phyloP scores from a whole-genome alignment of 2,329 filamentous ascomycete species.

The Eurotiales sp. region DNA sequence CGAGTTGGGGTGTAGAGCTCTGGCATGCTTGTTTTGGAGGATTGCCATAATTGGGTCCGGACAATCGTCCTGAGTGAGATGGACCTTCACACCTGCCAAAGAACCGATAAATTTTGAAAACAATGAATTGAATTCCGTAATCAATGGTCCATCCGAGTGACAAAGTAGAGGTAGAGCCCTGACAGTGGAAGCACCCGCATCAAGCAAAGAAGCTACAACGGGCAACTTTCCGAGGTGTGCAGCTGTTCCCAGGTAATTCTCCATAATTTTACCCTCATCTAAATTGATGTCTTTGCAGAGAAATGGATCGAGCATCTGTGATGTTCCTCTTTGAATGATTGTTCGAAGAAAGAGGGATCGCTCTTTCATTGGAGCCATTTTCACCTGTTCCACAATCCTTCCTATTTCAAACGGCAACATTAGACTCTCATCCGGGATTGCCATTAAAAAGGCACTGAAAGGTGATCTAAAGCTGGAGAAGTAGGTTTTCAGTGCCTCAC shows the following conservation, averaged over 20 bases:
- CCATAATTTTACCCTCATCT: neutral
- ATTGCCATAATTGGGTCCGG: neutral
- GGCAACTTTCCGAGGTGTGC: neutral
- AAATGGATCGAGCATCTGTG: neutral
- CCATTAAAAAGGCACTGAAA: neutral
- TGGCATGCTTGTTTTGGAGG: neutral
- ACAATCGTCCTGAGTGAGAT: neutral
- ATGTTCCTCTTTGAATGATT: neutral
- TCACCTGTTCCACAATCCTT: neutral
- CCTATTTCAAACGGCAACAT: neutral
- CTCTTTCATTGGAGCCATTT: neutral
- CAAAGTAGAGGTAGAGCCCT: neutral
- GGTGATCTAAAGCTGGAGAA: neutral
- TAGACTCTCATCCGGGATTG: neutral
- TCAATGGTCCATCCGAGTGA: neutral
- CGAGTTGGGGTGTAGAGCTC: neutral
- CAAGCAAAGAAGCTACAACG: neutral
- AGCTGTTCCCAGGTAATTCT: neutral
- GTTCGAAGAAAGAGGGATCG: neutral
- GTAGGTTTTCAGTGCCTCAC: neutral
- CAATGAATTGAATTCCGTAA: neutral
- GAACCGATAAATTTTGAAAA: neutral
- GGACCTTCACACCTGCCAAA: neutral
- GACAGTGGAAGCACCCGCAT: neutral
- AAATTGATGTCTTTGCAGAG: neutral